phyloP scores from a whole-genome alignment of 305 asterid genomes.

The Petunia hybrid region DNA sequence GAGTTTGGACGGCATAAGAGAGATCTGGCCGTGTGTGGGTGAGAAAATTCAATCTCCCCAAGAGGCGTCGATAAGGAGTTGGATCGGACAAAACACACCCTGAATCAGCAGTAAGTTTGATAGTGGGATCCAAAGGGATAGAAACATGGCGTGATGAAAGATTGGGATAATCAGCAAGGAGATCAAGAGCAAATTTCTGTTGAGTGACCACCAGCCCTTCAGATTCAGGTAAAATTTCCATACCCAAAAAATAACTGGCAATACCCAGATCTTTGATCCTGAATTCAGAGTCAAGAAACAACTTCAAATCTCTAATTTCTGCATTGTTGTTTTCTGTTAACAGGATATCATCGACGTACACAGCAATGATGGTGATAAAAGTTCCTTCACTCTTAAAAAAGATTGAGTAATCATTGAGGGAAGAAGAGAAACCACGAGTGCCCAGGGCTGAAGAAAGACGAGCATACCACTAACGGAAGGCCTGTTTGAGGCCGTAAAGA shows the following conservation, averaged over 20 bases:
- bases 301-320: not conserved
- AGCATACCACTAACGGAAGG: not conserved
- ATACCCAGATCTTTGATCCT: no score
- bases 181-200: not conserved
- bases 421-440: not conserved
- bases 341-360: not conserved
- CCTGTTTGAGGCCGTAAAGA: not conserved
- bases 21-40: no score
- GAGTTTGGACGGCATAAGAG: no score
- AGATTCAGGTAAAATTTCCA: not conserved
- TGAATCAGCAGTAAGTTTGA: no score
- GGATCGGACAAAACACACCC: no score
- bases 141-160: not conserved
- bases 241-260: not conserved
- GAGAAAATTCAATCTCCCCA: no score
- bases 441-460: fast-evolving
- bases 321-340: not conserved
- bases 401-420: not conserved
- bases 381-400: not conserved
- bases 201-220: not conserved
- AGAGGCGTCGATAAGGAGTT: no score
- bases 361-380: not conserved
- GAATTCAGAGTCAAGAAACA: no score
- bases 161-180: not conserved
- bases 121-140: not conserved